phyloP scores from a whole-genome alignment of 495 filamentous ascomycete genomes.

The Daldinia grandis region DNA sequence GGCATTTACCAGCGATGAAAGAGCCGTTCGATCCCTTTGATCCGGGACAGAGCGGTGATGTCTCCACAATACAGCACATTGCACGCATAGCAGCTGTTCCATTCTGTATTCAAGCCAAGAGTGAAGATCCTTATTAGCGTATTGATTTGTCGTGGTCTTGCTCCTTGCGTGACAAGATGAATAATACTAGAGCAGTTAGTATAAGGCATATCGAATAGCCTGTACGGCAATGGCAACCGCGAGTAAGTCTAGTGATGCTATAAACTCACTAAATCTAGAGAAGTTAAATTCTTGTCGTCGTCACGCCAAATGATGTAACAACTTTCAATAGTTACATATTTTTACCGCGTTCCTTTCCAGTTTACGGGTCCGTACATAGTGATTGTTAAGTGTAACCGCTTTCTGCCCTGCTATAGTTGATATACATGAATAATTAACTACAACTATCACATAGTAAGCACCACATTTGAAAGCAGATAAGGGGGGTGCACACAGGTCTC shows the following conservation, averaged over 20 bases:
- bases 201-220: background rate
- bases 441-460: too few species aligned
- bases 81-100: background rate
- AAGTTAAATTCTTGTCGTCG: too few species aligned
- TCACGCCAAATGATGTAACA: too few species aligned
- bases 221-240: background rate
- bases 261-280: too few species aligned
- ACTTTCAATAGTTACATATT: too few species aligned
- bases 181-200: background rate
- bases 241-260: too few species aligned
- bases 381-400: too few species aligned
- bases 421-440: too few species aligned
- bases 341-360: too few species aligned
- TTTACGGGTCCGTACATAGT: too few species aligned
- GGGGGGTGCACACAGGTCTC: background rate
- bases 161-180: background rate
- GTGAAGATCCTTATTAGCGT: background rate
- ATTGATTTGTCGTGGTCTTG: background rate
- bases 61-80: slow-evolving; percentile 25
- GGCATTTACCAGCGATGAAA: slow-evolving; percentile 16
- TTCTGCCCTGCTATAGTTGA: too few species aligned
- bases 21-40: background rate
- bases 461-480: background rate
- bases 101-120: background rate
- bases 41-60: slow-evolving; percentile 13